A percentile compares a stretch with the other conserved stretches of the same genome.
These are phyloP conservation scores for Jatropha curcas DNA, from an alignment of 345 rosid genomes.

Conservation along the genomic window DNA sequence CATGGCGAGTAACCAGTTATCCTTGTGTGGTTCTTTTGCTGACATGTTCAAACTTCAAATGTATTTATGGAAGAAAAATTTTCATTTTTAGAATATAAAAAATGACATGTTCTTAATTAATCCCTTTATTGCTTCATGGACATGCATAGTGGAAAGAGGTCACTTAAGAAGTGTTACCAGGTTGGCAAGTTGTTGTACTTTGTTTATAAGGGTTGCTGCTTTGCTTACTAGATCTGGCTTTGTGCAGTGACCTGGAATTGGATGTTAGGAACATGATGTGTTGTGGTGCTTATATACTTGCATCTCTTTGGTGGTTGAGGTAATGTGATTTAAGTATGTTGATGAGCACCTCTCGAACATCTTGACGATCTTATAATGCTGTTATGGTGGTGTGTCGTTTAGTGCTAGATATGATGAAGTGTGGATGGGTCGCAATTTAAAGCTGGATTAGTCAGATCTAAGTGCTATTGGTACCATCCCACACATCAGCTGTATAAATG, in stretches of 20 bases:
- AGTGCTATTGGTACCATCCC: slow-evolving; percentile 29
- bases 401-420: slow-evolving; percentile 29
- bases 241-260: slow-evolving; percentile 71
- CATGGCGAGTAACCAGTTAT: background rate
- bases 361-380: slow-evolving; percentile 14
- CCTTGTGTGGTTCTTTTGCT: background rate
- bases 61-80: background rate
- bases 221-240: slow-evolving; percentile 89
- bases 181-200: slow-evolving; percentile 33
- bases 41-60: background rate
- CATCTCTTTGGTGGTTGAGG: slow-evolving; percentile 54
- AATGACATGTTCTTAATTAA: background rate
- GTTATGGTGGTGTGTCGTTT: slow-evolving; percentile 24
- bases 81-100: background rate
- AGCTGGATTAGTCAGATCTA: slow-evolving; percentile 45
- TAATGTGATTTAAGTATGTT: slow-evolving; percentile 49
- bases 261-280: slow-evolving; percentile 81
- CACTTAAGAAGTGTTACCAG: slow-evolving; percentile 24
- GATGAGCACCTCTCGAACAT: slow-evolving; percentile 33
- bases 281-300: slow-evolving; percentile 57
- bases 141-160: slow-evolving; percentile 13
- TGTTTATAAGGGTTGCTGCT: slow-evolving; percentile 53
- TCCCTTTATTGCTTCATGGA: background rate
- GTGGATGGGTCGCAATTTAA: slow-evolving; percentile 41
- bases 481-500: slow-evolving; percentile 26